Conservation (phyloP, 1,139 yeast species). For the Diutina ranongensis region DNA sequence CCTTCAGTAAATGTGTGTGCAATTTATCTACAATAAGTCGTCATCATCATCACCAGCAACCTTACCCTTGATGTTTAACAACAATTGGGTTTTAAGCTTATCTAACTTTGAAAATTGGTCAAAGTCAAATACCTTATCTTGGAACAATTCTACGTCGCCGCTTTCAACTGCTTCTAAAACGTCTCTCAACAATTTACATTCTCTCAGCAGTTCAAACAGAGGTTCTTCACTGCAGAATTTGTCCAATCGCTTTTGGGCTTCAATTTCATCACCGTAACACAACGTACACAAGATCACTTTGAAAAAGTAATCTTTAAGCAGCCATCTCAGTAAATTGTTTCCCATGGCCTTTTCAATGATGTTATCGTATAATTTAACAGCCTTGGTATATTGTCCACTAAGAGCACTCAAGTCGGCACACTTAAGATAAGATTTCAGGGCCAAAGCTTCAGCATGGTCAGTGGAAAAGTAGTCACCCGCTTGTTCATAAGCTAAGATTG, state of each 20-base stretch:
- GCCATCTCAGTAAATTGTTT: constrained; percentile 77
- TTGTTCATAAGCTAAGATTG: constrained; percentile 71
- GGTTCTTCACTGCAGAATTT: constrained; percentile 65
- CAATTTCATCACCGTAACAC: constrained; percentile 76
- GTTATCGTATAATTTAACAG: constrained; percentile 64
- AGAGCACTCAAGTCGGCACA: constrained; percentile 87
- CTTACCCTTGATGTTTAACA: constrained; percentile 69
- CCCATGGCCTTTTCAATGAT: constrained; percentile 69
- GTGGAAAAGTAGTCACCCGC: constrained; percentile 96
- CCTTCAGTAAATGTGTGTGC: no score
- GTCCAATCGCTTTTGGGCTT: constrained; percentile 64
- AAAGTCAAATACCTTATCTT: constrained; percentile 67
- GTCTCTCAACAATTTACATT: constrained; percentile 53
- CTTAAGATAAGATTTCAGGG: constrained; percentile 79
- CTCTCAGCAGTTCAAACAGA: constrained; percentile 68
- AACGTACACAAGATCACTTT: constrained; percentile 74
- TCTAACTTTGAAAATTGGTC: constrained; percentile 88
- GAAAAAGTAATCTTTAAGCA: constrained; percentile 81
- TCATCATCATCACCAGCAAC: constrained; percentile 58
- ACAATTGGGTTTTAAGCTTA: constrained; percentile 80
- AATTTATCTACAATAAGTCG: neutral
- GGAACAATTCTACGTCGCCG: constrained; percentile 69
- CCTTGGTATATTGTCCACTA: constrained; percentile 57
- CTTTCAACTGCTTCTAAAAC: constrained; percentile 62
- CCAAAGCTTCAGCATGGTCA: constrained; percentile 86